A percentile compares a stretch with the other conserved stretches of the same genome.
phyloP scores from a whole-genome alignment of 2,329 filamentous ascomycete species.

The Aspergillus fumigatus region DNA sequence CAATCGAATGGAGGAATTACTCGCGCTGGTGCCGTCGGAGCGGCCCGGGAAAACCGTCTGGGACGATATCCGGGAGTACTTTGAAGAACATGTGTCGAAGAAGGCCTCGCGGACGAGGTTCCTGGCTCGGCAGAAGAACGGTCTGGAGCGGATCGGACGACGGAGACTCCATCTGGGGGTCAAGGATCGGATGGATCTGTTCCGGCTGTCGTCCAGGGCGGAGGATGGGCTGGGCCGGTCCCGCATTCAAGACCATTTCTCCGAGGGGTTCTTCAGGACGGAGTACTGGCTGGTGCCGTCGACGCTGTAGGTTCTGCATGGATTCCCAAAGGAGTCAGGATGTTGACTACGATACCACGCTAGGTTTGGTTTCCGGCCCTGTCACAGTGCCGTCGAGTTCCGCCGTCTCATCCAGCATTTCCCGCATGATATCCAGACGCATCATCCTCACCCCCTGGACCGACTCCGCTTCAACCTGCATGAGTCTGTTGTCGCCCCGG shows the following conservation, averaged over 20 bases:
- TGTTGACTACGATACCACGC: background rate
- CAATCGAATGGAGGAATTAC: constrained; percentile 30
- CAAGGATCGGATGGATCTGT: constrained; percentile 17
- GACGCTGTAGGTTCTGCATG: constrained; percentile 14
- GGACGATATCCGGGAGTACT: constrained; percentile 15
- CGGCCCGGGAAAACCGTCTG: constrained; percentile 9
- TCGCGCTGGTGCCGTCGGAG: constrained; percentile 27
- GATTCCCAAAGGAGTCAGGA: background rate
- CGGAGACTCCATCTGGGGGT: constrained; percentile 9
- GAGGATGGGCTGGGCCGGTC: constrained; percentile 15
- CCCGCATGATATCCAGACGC: constrained; percentile 16
- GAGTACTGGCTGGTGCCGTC: constrained; percentile 24
- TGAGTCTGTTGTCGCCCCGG: constrained; percentile 22
- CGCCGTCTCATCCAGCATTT: constrained; percentile 20
- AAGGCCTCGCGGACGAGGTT: constrained; percentile 11
- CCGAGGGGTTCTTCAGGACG: constrained; percentile 19
- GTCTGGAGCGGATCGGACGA: constrained; percentile 3
- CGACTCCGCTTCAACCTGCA: constrained; percentile 20
- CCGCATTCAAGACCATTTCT: constrained; percentile 14
- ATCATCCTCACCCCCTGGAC: constrained; percentile 15
- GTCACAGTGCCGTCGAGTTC: constrained; percentile 28
- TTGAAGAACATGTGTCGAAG: background rate
- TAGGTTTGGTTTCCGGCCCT: constrained; percentile 25
- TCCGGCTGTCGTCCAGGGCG: constrained; percentile 11
- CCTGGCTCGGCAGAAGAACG: constrained; percentile 5